Evolutionary conservation across 257 asterid genomes (phyloP).

Genomic region (Paraleonurus japonicus): DNA sequence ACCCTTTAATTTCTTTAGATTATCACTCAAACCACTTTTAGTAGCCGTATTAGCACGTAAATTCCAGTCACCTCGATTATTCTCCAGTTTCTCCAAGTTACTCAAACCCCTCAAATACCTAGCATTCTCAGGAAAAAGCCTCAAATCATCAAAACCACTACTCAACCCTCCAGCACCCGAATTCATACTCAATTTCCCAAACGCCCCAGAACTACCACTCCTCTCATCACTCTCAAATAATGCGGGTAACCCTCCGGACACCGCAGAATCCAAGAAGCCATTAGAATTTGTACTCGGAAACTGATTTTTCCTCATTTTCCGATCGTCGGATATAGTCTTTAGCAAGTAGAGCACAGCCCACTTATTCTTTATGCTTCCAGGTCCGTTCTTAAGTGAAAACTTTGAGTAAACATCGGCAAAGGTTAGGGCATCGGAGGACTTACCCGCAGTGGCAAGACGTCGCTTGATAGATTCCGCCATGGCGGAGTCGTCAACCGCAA

Average conservation of each 20-base stretch:
- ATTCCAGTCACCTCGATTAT: constrained; percentile 27
- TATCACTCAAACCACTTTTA: constrained; percentile 33
- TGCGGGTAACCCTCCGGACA: constrained; percentile 70
- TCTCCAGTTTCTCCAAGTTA: constrained; percentile 38
- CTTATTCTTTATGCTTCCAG: constrained; percentile 77
- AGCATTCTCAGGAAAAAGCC: constrained; percentile 25
- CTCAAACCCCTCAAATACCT: constrained; percentile 26
- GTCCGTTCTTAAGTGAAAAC: constrained; percentile 63
- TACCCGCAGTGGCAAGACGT: constrained; percentile 87
- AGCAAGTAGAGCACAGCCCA: constrained; percentile 95
- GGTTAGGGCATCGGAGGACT: constrained; percentile 90
- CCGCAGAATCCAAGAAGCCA: constrained; percentile 58
- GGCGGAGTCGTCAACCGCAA: constrained; percentile 65
- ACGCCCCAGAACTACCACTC: constrained; percentile 31
- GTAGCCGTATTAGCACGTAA: constrained; percentile 21
- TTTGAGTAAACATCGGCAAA: constrained; percentile 78
- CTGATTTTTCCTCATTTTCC: constrained; percentile 42
- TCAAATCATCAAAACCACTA: constrained; percentile 34
- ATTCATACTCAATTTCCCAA: constrained; percentile 31
- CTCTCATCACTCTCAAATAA: constrained; percentile 41
- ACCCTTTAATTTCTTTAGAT: constrained; percentile 43
- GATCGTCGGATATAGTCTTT: constrained; percentile 82
- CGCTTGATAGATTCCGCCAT: constrained; percentile 94
- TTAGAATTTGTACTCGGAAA: constrained; percentile 36
- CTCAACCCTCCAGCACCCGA: constrained; percentile 30